Base-by-base conservation (phyloP, 2,329 filamentous ascomycete genomes). In the Aquanectria penicillioides region DNA sequence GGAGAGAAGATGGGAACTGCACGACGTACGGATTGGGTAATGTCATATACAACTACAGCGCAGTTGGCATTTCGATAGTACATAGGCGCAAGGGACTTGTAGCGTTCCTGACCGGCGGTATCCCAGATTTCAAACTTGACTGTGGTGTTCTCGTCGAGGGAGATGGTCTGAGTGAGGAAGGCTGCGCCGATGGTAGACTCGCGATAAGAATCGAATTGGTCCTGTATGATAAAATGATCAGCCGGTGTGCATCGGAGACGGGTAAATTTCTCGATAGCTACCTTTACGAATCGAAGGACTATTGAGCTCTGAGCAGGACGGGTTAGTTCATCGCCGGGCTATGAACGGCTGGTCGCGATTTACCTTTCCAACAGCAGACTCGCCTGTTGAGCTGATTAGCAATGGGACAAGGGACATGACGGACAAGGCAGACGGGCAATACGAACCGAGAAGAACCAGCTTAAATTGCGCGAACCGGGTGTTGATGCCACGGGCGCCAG, bases 81-180 rank as follows among this genome's bases (percentile, higher is more conserved):
- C 95, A 99, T 99, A 71, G 95, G 95, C 28, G 95, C 95, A 67
- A 99, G 85, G 11, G 95, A 98, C 85, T 98, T 98, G 86, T 98
- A 99, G 74, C 96, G 89, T 81, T 99, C 95, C 81, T 99, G 95
- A 64, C 95, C 95, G 64, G 95, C 95, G 9, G 95, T 99, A 80
- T 97, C 94, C 94, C 95, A 99, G 75, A 99, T 99, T 81, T 99
- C 95, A 74, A 99, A 99, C 84, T 99, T 99, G 80, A 99, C 94
- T 55, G 95, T 99, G 59, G 95, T 98, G 79, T 89, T 95, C 75
- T 98, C 95, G 77, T 98, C 94, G 78, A 99, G 90, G 57, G 94
- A 94, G 77, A 99, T 97, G 69, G 95, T 99, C 81, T 99, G 95
- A 72, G 95, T 99, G 69, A 99, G 87, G 85, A 99, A 99, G 69